Evolutionary conservation across 2,329 filamentous ascomycete genomes (phyloP), one percentile per base, ranked within the genome.

Genomic region (Pseudocercospora musae): DNA sequence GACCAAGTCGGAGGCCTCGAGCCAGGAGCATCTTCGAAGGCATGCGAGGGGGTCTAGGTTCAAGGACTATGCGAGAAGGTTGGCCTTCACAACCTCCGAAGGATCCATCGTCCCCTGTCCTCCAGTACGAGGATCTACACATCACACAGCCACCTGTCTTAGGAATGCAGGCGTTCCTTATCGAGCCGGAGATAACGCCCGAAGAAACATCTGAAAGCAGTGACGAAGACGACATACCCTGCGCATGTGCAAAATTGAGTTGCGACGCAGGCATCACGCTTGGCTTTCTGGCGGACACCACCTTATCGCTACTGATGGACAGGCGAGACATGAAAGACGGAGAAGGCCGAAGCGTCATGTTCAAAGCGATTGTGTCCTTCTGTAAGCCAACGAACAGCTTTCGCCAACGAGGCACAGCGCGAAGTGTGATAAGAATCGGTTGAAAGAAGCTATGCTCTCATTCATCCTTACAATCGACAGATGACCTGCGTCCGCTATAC

Each of bases 281-380:
- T 4, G 72, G 68, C 6, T 72, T 72, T 49, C 58, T 73, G 27
- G 71, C 72, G 9, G 68, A 70, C 37, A 70, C 68, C 5, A 62
- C 67, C 1, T 59, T 66, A 46, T 66, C 68, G 4, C 48, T 71
- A 4, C 60, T 72, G 7, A 21, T 48, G 5, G 44, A 50, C 31
- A 33, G 29, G 15, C 25, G 52, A 27, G 48, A 21, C 31, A 61
- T 42, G 13, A 53, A 23, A 20, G 52, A 65, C 21, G 18, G 44
- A 18, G 54, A 33, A 5, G 55, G 46, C 11, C 20, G 37, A 15
- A 59, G 31, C 18, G 62, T 69, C 9, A 25, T 69, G 8, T 73
- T 70, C 67, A 72, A 66, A 25, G 68, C 71, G 2, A 71, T 73
- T 37, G 59, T 73, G 40, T 73, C 71, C 1, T 73, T 70, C 55